These are phyloP conservation scores for Hsuehochloa calcarea DNA, from an alignment of 176 grass and related monocot genomes.

Conservation along the genomic window DNA sequence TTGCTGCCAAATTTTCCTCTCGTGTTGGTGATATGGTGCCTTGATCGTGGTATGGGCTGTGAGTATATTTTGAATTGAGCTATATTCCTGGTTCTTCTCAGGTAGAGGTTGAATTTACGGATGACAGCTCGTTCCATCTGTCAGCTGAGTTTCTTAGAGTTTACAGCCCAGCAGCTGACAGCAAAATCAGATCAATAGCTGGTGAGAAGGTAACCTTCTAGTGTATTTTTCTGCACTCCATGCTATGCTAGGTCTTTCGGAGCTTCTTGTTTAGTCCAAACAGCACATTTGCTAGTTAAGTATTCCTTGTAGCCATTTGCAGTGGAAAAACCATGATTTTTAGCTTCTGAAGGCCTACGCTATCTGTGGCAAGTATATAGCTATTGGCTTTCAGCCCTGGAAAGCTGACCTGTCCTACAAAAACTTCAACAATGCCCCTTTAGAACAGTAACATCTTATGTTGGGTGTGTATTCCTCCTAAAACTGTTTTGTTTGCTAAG, in stretches of 20 bases:
- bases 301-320: not conserved
- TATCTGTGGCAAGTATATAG: not conserved
- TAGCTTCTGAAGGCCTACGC: not conserved
- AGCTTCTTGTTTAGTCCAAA: not conserved
- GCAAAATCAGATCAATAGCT: slow-evolving; percentile 83
- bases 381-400: not conserved
- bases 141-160: slow-evolving; percentile 93
- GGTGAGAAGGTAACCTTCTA: slow-evolving; percentile 76
- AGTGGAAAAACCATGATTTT: not conserved
- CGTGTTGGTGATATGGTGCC: not conserved
- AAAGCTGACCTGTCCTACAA: not conserved
- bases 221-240: not conserved
- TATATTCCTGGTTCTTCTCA: slow-evolving; percentile 23
- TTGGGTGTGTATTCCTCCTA: not conserved
- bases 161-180: slow-evolving; percentile 78
- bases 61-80: not conserved
- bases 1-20: not conserved
- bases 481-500: not conserved
- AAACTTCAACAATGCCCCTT: not conserved
- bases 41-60: not conserved
- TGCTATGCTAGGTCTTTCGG: not conserved
- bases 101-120: slow-evolving; percentile 78
- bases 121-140: slow-evolving; percentile 72
- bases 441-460: not conserved
- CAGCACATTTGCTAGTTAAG: not conserved